Evolutionary conservation across 257 asterid species (phyloP).

Genomic region (Solanum medicagineum): DNA sequence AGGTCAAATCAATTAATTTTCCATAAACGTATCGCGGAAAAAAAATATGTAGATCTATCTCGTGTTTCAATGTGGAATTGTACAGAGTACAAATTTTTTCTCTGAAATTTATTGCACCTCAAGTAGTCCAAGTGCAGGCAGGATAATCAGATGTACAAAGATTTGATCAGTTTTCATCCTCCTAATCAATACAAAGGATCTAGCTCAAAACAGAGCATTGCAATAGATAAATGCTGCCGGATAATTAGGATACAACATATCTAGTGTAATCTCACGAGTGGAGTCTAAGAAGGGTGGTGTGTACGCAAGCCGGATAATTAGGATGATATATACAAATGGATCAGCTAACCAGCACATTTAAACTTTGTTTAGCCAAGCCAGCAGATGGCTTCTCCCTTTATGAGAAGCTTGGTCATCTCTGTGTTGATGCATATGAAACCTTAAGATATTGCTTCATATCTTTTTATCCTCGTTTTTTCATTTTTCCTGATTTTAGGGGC

Average conservation of each 20-base stretch:
- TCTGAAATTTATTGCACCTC: background rate
- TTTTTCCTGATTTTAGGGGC: background rate
- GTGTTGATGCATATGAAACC: background rate
- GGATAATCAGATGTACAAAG: conserved; percentile 25
- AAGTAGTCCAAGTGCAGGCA: conserved; percentile 8
- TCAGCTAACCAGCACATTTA: background rate
- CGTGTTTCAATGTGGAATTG: background rate
- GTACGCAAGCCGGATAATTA: background rate
- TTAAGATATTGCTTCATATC: background rate
- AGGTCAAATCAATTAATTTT: background rate
- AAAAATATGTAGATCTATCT: background rate
- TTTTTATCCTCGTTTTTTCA: background rate
- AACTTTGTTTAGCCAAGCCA: conserved; percentile 1
- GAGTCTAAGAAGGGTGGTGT: background rate
- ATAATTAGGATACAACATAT: background rate
- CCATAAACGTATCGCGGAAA: background rate
- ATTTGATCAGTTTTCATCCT: conserved; percentile 9
- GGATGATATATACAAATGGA: conserved; percentile 2
- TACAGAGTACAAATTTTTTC: background rate
- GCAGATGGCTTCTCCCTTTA: background rate
- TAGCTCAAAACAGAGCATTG: background rate
- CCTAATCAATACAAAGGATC: conserved; percentile 13
- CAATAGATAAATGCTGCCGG: background rate
- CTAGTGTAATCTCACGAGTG: background rate
- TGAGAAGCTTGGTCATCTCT: background rate